Conservation (phyloP, 108 stramenopile species). For the Bacterosira constricta region DNA sequence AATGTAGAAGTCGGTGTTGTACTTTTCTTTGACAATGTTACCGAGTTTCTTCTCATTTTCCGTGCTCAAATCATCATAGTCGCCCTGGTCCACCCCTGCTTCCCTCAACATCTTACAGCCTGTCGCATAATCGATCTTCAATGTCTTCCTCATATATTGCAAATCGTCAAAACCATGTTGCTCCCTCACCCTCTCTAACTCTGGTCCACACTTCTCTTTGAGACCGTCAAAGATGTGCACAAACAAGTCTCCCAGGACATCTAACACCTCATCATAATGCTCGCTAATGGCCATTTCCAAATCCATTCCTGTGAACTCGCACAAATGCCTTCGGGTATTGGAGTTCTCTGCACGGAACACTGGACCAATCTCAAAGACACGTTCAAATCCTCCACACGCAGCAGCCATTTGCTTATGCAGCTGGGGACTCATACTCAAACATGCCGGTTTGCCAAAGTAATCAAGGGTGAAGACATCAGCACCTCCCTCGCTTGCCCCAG, state of each 20-base stretch:
- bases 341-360: constrained; percentile 99
- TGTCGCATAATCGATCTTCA: constrained; percentile 94
- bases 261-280: constrained; percentile 99
- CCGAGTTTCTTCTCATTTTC: constrained; percentile 98
- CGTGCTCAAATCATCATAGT: constrained; percentile 95
- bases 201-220: constrained; percentile 80
- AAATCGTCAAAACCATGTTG: constrained; percentile 98
- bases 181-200: constrained; percentile 90
- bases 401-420: constrained; percentile 99
- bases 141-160: constrained; percentile 88
- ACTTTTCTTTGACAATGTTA: constrained; percentile 95
- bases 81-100: constrained; percentile 85
- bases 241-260: constrained; percentile 96
- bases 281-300: constrained; percentile 99
- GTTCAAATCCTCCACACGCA: constrained; percentile 98
- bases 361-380: constrained; percentile 98
- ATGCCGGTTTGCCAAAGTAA: constrained; percentile 96
- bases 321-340: constrained; percentile 97
- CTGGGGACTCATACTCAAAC: constrained; percentile 98
- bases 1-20: constrained; percentile 98
- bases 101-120: constrained; percentile 87
- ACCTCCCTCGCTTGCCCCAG: constrained; percentile 98
- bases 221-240: constrained; percentile 97
- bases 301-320: constrained; percentile 99
- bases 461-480: constrained; percentile 95